Evolutionary conservation across 129 eudicot genomes (phyloP).

Genomic region (Calendula officinalis): DNA sequence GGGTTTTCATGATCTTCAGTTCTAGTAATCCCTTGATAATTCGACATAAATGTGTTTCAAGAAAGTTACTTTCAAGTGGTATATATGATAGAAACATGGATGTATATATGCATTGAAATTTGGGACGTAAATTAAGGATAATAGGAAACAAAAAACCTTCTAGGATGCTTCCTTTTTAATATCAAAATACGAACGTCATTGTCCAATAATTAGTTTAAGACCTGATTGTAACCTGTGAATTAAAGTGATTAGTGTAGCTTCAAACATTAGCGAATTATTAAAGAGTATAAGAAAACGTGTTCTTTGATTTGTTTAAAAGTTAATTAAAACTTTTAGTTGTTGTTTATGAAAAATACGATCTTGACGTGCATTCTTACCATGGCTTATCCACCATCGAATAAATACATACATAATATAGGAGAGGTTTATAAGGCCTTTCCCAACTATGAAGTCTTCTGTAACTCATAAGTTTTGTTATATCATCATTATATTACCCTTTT

Average conservation of each 20-base stretch:
- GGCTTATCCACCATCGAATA: too few relatives aligned
- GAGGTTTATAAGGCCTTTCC: too few relatives aligned
- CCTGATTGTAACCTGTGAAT: slow-evolving; percentile 1
- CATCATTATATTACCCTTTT: too few relatives aligned
- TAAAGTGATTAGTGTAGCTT: slow-evolving; percentile 21
- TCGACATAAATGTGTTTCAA: slow-evolving; percentile 24
- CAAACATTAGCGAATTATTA: slow-evolving; percentile 13
- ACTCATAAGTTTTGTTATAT: too few relatives aligned
- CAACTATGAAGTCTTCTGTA: too few relatives aligned
- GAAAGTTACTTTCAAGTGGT: slow-evolving; percentile 8
- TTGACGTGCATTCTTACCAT: too few relatives aligned
- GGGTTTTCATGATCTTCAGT: slow-evolving; percentile 18
- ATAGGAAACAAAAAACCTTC: background rate
- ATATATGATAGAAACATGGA: background rate
- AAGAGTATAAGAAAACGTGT: slow-evolving; percentile 24
- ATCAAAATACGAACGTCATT: slow-evolving; percentile 27
- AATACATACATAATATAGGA: too few relatives aligned
- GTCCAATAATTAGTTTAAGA: slow-evolving; percentile 13
- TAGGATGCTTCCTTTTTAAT: slow-evolving; percentile 22
- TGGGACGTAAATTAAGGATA: background rate
- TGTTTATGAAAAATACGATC: too few relatives aligned
- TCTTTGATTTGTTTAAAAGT: background rate
- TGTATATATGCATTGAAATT: slow-evolving; percentile 14
- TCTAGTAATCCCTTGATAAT: slow-evolving; percentile 11
- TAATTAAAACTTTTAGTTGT: background rate